A percentile compares a stretch with the other conserved stretches of the same genome.
Evolutionary conservation across 352 stramenopile genomes (phyloP).

Genomic region (Globisporangium acanthophoron): DNA sequence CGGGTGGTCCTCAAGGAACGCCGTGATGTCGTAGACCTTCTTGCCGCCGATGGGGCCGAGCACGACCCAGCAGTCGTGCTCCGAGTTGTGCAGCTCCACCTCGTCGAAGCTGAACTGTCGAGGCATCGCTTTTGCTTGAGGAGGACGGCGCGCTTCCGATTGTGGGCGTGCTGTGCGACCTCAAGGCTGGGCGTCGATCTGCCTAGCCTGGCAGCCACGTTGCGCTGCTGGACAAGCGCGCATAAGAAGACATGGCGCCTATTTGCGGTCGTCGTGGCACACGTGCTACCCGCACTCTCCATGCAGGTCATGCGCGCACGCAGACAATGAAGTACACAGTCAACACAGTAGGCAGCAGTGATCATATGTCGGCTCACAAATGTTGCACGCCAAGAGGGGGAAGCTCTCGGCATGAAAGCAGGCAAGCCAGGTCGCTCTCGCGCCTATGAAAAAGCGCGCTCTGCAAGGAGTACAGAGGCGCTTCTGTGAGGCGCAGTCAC

Average conservation of each 20-base stretch:
- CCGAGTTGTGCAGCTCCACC: conserved; percentile 56
- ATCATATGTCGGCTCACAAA: conserved; percentile 12
- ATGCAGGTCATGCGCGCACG: not conserved
- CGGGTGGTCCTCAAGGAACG: conserved; percentile 94
- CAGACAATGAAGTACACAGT: not conserved
- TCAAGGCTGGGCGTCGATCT: too few relatives aligned
- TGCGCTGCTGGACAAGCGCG: too few relatives aligned
- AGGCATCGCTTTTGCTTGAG: conserved; percentile 1
- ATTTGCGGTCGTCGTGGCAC: too few relatives aligned
- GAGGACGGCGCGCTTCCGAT: too few relatives aligned
- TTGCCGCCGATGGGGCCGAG: conserved; percentile 25
- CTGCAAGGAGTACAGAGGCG: conserved; percentile 10
- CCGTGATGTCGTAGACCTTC: conserved; percentile 94
- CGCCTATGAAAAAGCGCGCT: conserved; percentile 15
- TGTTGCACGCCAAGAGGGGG: conserved; percentile 18
- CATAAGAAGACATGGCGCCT: too few relatives aligned
- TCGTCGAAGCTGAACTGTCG: conserved; percentile 80
- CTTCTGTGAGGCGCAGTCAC: conserved; percentile 15
- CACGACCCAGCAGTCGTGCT: conserved; percentile 45
- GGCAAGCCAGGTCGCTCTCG: conserved; percentile 14
- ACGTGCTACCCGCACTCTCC: not conserved
- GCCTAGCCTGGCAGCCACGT: too few relatives aligned
- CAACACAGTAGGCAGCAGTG: not conserved
- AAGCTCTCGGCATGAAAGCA: conserved; percentile 18
- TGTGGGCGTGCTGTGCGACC: too few relatives aligned